Base-by-base conservation (phyloP, 768 basidiomycete species). In the Lactifluus subvellereus region DNA sequence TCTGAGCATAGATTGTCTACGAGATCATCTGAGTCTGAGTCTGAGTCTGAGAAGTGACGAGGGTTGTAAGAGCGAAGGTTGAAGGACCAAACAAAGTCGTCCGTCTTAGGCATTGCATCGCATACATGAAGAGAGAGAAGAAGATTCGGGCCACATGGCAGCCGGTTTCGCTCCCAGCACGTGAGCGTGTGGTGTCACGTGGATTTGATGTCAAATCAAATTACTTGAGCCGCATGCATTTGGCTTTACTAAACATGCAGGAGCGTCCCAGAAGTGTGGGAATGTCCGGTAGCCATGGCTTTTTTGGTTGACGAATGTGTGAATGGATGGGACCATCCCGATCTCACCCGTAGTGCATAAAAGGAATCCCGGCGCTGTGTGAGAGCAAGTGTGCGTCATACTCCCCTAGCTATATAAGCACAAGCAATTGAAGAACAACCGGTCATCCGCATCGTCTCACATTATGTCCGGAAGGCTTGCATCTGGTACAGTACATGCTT, bases 1-100 rank as follows among this genome's bases (percentile, higher is more conserved):
- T 64, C 63, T 13, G 63, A 64, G 48, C 48, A 56, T 16, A 27
- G 47, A 47, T 60, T 54, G 40, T 65, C 56, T 48, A 65, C 52
- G 10, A 22, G 37, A 30, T 50, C 65, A 38, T 69, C 69, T 13
- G 64, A 58, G 47, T 22, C 22, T 22, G n/a, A n/a, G n/a, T 71
- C 71, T 9, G 57, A 57, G 45, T 70, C 72, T 11, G 66, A 59
- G 47, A 70, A 61, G 33, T 62, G 69, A 37, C 67, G 62, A 37
- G 69, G 66, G 33, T 72, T 67, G 30, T 66, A 63, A 42, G 49
- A 40, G 58, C 74, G 70, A 54, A 70, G 67, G 37, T 65, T 71
- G 62, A 71, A 73, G 8, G 73, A 69, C 76, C 76, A 76, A 57
- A 59, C 45, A 43, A 65, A 69, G 55, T 48, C 54, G 9, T 62